Evolutionary conservation across 2,329 filamentous ascomycete genomes (phyloP).

Genomic region (Sclerotinia borealis): DNA sequence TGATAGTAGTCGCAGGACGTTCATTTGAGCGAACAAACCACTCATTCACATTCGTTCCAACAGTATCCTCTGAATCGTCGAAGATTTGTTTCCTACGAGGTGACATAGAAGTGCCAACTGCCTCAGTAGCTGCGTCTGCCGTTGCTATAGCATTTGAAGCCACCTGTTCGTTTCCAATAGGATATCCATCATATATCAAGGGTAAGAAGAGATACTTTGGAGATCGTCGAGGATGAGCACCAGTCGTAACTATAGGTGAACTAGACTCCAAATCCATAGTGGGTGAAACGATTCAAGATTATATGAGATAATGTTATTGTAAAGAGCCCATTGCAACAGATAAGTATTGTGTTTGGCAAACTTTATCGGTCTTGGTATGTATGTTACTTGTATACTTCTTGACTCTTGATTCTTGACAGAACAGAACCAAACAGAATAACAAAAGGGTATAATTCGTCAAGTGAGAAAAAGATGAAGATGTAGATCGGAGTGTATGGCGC

Average conservation of each 20-base stretch:
- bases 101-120: not conserved
- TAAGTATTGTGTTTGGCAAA: not conserved
- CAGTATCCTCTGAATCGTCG: slow-evolving; percentile 19
- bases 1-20: slow-evolving; percentile 15
- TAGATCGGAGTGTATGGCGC: too few species aligned
- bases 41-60: slow-evolving; percentile 15
- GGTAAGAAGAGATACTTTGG: slow-evolving; percentile 26
- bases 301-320: not conserved
- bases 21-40: slow-evolving; percentile 29
- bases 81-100: slow-evolving; percentile 12
- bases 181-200: slow-evolving; percentile 14
- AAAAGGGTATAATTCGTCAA: not conserved
- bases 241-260: not conserved
- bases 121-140: not conserved
- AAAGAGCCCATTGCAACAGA: slow-evolving; percentile 5
- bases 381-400: not conserved
- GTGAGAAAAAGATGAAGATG: not conserved
- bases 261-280: slow-evolving; percentile 5
- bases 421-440: too few species aligned
- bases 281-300: not conserved
- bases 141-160: not conserved
- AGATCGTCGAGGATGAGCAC: slow-evolving; percentile 21
- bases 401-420: not conserved
- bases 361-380: not conserved
- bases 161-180: not conserved